phyloP scores from a whole-genome alignment of 2,329 filamentous ascomycete species.

The Trematosphaeria pertusa region DNA sequence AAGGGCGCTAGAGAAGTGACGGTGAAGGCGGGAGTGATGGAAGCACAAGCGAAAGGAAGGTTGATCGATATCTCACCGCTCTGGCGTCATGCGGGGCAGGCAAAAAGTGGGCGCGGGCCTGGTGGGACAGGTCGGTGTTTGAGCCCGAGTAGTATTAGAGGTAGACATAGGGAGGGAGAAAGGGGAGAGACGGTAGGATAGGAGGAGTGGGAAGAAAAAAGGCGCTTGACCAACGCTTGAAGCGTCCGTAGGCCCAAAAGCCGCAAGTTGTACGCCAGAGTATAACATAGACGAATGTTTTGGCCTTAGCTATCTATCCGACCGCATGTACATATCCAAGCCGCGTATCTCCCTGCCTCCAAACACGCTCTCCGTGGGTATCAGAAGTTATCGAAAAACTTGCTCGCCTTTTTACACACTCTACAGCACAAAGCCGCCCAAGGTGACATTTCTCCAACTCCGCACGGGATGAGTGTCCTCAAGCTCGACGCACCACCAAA shows the following conservation, averaged over 20 bases:
- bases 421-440: slow-evolving; percentile 43
- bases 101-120: neutral
- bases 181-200: no score
- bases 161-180: neutral
- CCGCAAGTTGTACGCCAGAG: no score
- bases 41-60: neutral
- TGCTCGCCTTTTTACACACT: neutral
- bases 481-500: slow-evolving; percentile 98
- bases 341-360: neutral
- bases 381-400: neutral
- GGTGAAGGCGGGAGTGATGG: slow-evolving; percentile 1
- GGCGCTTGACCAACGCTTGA: no score
- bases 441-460: slow-evolving; percentile 73
- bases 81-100: neutral
- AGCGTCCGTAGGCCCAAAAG: no score
- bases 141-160: neutral
- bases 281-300: no score
- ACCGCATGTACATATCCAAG: neutral
- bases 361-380: neutral
- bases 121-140: neutral
- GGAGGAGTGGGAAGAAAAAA: no score
- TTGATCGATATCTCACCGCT: neutral
- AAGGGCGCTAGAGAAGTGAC: neutral
- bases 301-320: no score
- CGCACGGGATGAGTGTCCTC: slow-evolving; percentile 85